Evolutionary conservation across 371 early-diverging fungal species (phyloP), one percentile per base, ranked within the genome.

Genomic region (Mortierella sp.): DNA sequence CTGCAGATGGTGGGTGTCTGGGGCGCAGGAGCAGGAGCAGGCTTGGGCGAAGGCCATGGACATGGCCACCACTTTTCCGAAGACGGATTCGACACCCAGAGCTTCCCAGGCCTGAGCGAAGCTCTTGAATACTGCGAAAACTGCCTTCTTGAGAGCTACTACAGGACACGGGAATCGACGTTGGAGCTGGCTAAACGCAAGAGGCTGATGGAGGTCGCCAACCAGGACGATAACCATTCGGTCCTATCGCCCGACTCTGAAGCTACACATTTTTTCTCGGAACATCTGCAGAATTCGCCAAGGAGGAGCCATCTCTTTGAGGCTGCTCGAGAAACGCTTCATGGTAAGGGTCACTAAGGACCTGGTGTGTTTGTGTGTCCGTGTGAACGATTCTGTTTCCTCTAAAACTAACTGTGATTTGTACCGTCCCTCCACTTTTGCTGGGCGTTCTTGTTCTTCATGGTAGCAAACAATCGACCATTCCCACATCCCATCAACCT

Each of bases 101-200:
- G 87, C 43, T 97, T 96, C 80, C 88, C 87, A 8, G 87, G 86
- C 15, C 78, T 94, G 9, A 94, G 96, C 72, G 91, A 91, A 57
- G 93, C 96, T 0, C 82, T 98, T 14, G 98, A 98, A 81, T 97
- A 95, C 91, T 96, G 96, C 62, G 98, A 98, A 73, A 98, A 98
- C 79, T 80, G 84, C 30, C 70, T 97, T 27, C 76, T 98, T 44
- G 84, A 86, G 55, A 85, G 84, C 24, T 93, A 89, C 64, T 95
- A 94, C 66, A 68, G 67, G 41, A 79, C 80, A 24, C 67, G 72
- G 19, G 76, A 68, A 19, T 60, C 73, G 21, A 56, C 61, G 17
- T 26, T 64, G 21, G 73, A 71, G 24, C 24, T 52, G 19, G 64
- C 56, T 37, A 64, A 64, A 51, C 75, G 62, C 12, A 78, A 60